Evolutionary conservation across 768 basidiomycete species (phyloP), one percentile per base, ranked within the genome.

Genomic region (Leucosporidium yakuticum): DNA sequence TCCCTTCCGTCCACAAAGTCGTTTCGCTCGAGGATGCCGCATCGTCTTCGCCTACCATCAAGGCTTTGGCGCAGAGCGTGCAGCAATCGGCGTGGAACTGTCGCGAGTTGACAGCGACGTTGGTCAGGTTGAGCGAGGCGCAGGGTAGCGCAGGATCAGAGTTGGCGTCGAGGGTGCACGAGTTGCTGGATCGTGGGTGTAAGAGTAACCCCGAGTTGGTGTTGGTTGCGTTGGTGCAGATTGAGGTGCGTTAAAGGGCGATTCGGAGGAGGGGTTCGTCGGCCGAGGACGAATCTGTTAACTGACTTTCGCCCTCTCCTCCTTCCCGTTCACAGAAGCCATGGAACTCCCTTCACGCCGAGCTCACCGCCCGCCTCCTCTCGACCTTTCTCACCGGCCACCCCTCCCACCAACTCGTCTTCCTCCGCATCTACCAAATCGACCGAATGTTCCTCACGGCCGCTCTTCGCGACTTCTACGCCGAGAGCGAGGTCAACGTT

Each of bases 21-120:
- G 90, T 95, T 47, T 90, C 90, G 0, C 87, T 91, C 27, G 91
- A 94, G 58, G 92, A 95, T 69, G 89, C 93, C 50, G 84, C 89
- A 2, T 82, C 83, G 54, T 88, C 90, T 21, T 90, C 89, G 74
- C 89, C 90, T 34, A 91, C 89, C n/a, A 93, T 95, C 81, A 91
- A 92, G 78, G 85, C 88, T 1, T 82, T 95, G 47, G 92, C 93
- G 0, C 87, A 87, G 3, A 91, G 90, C 74, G 90, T 95, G 36
- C 93, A 97, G 77, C 87, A 87, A 3, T 87, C 90, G 71, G 88
- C 91, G 0, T 98, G 94, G 94, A 98, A 98, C 77, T 92, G 90
- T 8, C 81, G 92, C 14, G 91, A 96, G 73, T 80, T 98, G 51
- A 90, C 94, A 73, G 87, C 91, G 78, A 87, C 92, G 34, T 81